Conservation (phyloP, 495 filamentous ascomycete species). For the Talaromyces nanjingensis region DNA sequence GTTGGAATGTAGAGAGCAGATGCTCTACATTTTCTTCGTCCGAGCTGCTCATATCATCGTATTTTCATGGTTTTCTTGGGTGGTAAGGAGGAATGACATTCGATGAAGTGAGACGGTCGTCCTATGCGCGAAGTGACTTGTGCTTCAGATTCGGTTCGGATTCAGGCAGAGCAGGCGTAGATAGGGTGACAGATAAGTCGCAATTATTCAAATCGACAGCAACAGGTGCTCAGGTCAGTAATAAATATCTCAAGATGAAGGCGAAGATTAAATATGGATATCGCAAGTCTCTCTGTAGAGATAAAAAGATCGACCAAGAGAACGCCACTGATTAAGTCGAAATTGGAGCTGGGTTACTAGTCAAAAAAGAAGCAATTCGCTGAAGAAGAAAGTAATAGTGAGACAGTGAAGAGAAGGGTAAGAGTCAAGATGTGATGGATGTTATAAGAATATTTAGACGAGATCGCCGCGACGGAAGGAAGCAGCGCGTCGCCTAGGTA, state of each 20-base stretch:
- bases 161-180: not conserved
- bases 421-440: not conserved
- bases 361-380: not conserved
- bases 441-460: not conserved
- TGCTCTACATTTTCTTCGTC: not conserved
- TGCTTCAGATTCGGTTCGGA: not conserved
- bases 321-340: not conserved
- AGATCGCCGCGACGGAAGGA: not conserved
- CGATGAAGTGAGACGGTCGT: not conserved
- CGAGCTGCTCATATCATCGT: constrained; percentile 1
- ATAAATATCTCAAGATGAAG: not conserved
- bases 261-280: not conserved
- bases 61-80: not conserved
- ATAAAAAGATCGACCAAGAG: not conserved
- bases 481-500: not conserved
- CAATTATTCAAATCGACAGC: not conserved
- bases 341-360: not conserved
- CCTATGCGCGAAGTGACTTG: not conserved
- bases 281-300: not conserved
- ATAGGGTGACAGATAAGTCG: not conserved
- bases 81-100: not conserved
- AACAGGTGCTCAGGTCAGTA: not conserved
- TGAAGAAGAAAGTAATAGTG: not conserved
- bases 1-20: constrained; percentile 9
- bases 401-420: not conserved